Conservation (phyloP, 345 rosid species). For the Pistacia atlantica region DNA sequence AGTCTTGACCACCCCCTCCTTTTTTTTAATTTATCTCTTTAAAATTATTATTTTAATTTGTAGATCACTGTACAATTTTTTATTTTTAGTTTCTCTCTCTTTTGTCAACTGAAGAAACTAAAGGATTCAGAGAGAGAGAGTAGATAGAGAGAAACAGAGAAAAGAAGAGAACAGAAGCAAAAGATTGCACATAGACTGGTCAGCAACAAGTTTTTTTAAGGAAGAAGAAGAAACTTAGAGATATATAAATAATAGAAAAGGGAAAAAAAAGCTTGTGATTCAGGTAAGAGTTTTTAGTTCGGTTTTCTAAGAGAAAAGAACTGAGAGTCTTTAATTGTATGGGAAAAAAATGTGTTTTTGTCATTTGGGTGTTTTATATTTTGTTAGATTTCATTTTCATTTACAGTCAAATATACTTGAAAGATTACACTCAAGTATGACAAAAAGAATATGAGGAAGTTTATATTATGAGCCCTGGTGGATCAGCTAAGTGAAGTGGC, state of each 20-base stretch:
- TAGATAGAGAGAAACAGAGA: conserved; percentile 34
- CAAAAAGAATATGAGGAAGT: conserved; percentile 31
- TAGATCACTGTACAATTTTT: neutral
- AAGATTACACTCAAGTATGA: neutral
- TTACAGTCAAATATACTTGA: conserved; percentile 15
- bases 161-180: conserved; percentile 20
- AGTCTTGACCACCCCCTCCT: no score
- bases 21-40: no score
- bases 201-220: conserved; percentile 23
- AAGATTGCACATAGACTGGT: conserved; percentile 28
- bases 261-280: conserved; percentile 27
- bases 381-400: conserved; percentile 22
- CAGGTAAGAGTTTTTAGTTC: conserved; percentile 39
- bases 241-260: neutral
- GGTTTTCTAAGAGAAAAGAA: conserved; percentile 24
- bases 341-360: conserved; percentile 21
- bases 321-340: neutral
- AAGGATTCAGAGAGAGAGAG: conserved; percentile 35
- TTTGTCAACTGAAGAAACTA: conserved; percentile 39
- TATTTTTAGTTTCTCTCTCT: neutral
- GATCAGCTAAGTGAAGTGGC: conserved; percentile 44
- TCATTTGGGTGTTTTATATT: conserved; percentile 21
- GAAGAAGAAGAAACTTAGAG: conserved; percentile 15
- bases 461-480: conserved; percentile 58
- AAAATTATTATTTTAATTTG: no score